Evolutionary conservation across 495 filamentous ascomycete species (phyloP), one percentile per base, ranked within the genome.

Genomic region (Aspergillus campestris): DNA sequence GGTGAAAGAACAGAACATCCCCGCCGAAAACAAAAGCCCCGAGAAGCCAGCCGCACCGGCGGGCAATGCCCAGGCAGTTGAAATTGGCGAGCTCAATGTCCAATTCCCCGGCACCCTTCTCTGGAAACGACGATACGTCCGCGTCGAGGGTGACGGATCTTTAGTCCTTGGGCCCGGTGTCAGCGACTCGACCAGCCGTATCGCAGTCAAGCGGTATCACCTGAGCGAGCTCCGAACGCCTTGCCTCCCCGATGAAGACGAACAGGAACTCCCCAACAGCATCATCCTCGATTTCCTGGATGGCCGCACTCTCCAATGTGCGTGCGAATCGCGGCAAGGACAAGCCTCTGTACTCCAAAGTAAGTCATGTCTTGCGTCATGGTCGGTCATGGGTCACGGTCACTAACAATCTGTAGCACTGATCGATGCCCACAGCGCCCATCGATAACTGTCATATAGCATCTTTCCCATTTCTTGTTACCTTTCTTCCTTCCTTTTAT

Each of bases 71-170:
- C 59, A 64, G 31, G 75, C 78, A 14, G 67, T 84, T 27, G 78
- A 82, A 41, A 75, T 94, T 59, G 89, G 90, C 33, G 89, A 95
- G 56, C 81, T 94, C 40, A 94, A 96, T 51, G 81, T 95, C 3
- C 90, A 96, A 55, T 94, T 96, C 56, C 89, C 90, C 1, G 90
- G 94, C 59, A 90, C 83, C 36, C 73, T 95, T 15, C 72, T 96
- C 8, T 96, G 90, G 90, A 95, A 94, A 65, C 83, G 88, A 40
- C 80, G 89, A 40, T 82, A 79, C 55, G 80, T 94, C 67, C 77
- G 81, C 40, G 73, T 96, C 38, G 86, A 94, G 58, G 75, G 74
- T 47, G 71, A 82, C 38, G 90, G 90, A 8, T 83, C 82, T 55
- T 60, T 96, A 35, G 79, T 92, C 47, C 70, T 92, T 45, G 81